Conservation (phyloP, 352 stramenopile genomes). For the Phytophthora cactorum region DNA sequence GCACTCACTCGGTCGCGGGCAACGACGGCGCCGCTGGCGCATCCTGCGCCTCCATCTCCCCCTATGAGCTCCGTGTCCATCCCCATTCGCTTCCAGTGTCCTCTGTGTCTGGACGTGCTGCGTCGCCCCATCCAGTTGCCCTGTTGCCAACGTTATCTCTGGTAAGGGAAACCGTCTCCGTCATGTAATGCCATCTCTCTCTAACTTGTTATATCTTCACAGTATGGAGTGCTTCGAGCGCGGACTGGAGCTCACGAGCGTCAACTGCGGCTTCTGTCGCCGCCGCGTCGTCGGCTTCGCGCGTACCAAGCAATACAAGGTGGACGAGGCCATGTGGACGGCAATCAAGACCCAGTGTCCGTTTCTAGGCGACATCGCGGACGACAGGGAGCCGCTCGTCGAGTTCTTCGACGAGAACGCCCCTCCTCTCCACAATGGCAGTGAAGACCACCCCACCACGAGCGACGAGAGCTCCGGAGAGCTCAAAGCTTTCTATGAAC, state of each 20-base stretch:
- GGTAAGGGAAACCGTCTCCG: constrained; percentile 34
- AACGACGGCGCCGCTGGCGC: constrained; percentile 9
- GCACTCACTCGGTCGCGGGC: constrained; percentile 38
- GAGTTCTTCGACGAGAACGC: constrained; percentile 66
- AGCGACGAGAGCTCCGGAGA: constrained; percentile 29
- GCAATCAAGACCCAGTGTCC: constrained; percentile 59
- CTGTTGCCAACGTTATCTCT: constrained; percentile 77
- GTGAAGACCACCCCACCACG: constrained; percentile 30
- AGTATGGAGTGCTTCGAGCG: constrained; percentile 79
- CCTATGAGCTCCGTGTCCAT: constrained; percentile 39
- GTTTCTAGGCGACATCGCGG: constrained; percentile 40
- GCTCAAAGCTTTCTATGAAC: constrained; percentile 53
- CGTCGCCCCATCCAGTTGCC: constrained; percentile 68
- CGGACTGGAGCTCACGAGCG: constrained; percentile 72
- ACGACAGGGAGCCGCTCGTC: constrained; percentile 37
- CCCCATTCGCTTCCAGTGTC: constrained; percentile 75
- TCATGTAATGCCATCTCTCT: neutral
- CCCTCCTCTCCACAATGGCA: constrained; percentile 32
- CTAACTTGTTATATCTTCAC: constrained; percentile 9
- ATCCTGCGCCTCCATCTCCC: constrained; percentile 3
- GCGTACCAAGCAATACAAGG: constrained; percentile 76
- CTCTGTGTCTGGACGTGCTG: constrained; percentile 81
- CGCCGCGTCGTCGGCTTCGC: constrained; percentile 79
- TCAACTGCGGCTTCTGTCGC: constrained; percentile 83
- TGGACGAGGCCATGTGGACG: constrained; percentile 67